phyloP scores from a whole-genome alignment of 345 rosid species.

The Salix purpurea region DNA sequence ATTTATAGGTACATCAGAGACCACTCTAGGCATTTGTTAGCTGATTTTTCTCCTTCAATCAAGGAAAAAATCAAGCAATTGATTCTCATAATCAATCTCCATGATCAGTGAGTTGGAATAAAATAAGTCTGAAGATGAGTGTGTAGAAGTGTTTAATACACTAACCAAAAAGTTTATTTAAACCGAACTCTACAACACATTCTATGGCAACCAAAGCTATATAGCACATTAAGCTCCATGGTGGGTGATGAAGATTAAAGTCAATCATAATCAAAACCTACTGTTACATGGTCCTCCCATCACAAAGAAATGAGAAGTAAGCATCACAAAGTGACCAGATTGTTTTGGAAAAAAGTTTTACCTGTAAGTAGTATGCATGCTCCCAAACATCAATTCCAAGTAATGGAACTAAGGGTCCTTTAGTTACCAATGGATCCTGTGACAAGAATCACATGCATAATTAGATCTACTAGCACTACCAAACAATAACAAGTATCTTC shows the following conservation, averaged over 20 bases:
- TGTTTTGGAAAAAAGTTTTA: constrained; percentile 18
- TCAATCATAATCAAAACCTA: not conserved
- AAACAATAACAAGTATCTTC: not conserved
- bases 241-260: not conserved
- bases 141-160: no score
- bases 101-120: no score
- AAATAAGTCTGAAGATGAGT: no score
- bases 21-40: no score
- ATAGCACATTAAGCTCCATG: not conserved
- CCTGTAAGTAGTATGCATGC: constrained; percentile 98
- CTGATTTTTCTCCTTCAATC: no score
- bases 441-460: not conserved
- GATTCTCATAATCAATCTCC: no score
- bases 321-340: not conserved
- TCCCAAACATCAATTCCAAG: constrained; percentile 98
- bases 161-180: not conserved
- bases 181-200: not conserved
- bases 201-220: not conserved
- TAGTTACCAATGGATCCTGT: constrained; percentile 88
- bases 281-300: not conserved
- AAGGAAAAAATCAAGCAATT: no score
- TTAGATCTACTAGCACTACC: not conserved
- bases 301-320: not conserved
- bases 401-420: constrained; percentile 77
- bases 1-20: no score